Evolutionary conservation across 2,329 filamentous ascomycete genomes (phyloP).

Genomic region (Claviceps capensis): DNA sequence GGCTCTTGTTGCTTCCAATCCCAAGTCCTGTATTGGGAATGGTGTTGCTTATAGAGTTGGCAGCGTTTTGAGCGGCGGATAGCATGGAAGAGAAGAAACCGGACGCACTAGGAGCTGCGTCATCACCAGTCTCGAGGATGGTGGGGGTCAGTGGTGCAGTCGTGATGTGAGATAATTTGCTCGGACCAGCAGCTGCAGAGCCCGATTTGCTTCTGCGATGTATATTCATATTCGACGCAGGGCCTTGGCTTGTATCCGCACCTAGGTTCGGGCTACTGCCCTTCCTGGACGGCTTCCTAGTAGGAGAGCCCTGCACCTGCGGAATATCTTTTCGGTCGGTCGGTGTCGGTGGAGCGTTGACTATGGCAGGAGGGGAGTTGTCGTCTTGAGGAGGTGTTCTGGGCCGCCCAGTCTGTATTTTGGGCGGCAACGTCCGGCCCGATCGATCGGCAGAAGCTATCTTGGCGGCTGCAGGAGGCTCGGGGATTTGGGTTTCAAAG

Average conservation of each 20-base stretch:
- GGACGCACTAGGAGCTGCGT: constrained; percentile 40
- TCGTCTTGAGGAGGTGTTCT: constrained; percentile 35
- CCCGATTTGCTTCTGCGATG: constrained; percentile 44
- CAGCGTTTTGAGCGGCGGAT: constrained; percentile 85
- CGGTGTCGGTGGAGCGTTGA: constrained; percentile 54
- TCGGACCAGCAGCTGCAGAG: constrained; percentile 49
- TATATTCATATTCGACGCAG: constrained; percentile 58
- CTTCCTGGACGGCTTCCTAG: constrained; percentile 17
- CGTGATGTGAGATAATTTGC: constrained; percentile 72
- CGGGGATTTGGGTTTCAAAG: constrained; percentile 10
- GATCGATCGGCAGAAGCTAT: constrained; percentile 15
- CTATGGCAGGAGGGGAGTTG: constrained; percentile 37
- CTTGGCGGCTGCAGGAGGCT: constrained; percentile 18
- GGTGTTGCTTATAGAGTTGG: constrained; percentile 58
- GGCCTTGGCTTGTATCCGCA: constrained; percentile 42
- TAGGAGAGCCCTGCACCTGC: constrained; percentile 13
- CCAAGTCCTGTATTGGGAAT: constrained; percentile 52
- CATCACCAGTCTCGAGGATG: constrained; percentile 53
- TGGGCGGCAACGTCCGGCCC: constrained; percentile 14
- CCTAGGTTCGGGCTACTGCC: constrained; percentile 14
- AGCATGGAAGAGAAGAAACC: constrained; percentile 93
- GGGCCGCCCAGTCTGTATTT: constrained; percentile 23
- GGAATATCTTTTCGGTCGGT: constrained; percentile 26
- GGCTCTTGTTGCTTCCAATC: constrained; percentile 30
- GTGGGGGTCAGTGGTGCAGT: constrained; percentile 63